Conservation (phyloP, 192 early-diverging fungal genomes). For the Coemansia sp. region DNA sequence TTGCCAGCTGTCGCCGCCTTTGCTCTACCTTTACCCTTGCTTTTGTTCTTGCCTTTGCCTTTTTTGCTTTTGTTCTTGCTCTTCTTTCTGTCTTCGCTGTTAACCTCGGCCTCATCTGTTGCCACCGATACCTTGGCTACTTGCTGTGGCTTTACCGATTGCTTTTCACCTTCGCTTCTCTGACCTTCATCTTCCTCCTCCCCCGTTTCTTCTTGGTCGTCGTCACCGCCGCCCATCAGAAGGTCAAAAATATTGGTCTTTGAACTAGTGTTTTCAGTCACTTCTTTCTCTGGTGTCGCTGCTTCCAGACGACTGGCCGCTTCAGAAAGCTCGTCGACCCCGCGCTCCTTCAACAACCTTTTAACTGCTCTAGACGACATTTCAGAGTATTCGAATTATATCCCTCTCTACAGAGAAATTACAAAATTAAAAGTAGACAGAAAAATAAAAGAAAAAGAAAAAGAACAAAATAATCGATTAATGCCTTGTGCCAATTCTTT, state of each 20-base stretch:
- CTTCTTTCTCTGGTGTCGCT: slow-evolving; percentile 9
- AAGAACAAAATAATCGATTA: too few species aligned
- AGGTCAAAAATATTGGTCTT: slow-evolving; percentile 48
- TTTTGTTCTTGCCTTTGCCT: slow-evolving; percentile 12
- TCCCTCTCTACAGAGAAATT: not conserved
- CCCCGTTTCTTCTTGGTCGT: not conserved
- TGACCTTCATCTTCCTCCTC: not conserved
- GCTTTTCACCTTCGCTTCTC: too few species aligned
- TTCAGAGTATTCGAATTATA: slow-evolving; percentile 6
- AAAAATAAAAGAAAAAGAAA: not conserved
- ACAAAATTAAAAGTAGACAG: not conserved
- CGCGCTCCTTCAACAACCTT: slow-evolving; percentile 41
- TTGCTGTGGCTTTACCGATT: not conserved
- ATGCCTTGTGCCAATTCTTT: too few species aligned
- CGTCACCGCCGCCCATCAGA: slow-evolving; percentile 38
- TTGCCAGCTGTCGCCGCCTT: slow-evolving; percentile 7
- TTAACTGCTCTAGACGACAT: slow-evolving; percentile 55
- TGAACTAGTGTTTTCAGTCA: not conserved
- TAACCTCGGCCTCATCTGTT: not conserved
- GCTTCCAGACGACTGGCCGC: slow-evolving; percentile 26
- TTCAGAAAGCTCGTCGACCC: slow-evolving; percentile 49
- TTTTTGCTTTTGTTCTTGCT: slow-evolving; percentile 18
- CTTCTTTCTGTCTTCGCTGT: not conserved
- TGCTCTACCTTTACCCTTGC: slow-evolving; percentile 16
- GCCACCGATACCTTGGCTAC: not conserved